phyloP scores from a whole-genome alignment of 2,329 filamentous ascomycete genomes.

The Trichoderma harzianum region DNA sequence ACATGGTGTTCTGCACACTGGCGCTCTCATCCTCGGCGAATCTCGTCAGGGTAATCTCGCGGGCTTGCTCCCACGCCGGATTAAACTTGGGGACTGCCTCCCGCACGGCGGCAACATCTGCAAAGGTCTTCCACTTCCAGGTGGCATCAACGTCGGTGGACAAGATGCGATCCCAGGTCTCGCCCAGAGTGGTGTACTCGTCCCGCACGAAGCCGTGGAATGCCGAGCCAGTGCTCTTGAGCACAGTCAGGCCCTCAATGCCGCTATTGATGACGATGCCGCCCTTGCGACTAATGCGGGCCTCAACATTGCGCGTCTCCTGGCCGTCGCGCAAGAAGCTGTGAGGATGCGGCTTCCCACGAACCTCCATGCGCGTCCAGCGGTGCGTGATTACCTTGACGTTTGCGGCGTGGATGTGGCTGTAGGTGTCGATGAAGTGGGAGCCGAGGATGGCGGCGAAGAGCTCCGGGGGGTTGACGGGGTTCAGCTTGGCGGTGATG shows the following conservation, averaged over 20 bases:
- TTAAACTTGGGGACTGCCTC: conserved; percentile 67
- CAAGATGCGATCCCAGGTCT: conserved; percentile 93
- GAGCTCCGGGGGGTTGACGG: conserved; percentile 88
- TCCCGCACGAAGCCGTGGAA: conserved; percentile 94
- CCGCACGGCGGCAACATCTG: conserved; percentile 63
- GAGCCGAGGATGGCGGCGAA: conserved; percentile 80
- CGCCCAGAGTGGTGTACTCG: conserved; percentile 85
- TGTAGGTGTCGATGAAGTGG: conserved; percentile 86
- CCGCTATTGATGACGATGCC: conserved; percentile 75
- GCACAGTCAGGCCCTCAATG: conserved; percentile 77
- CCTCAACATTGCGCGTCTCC: conserved; percentile 82
- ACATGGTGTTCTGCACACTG: conserved; percentile 97
- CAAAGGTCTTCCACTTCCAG: conserved; percentile 81
- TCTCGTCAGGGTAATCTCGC: conserved; percentile 80
- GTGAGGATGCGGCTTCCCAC: conserved; percentile 89
- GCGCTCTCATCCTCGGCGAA: conserved; percentile 90
- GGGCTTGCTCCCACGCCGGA: conserved; percentile 71
- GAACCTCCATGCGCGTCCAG: conserved; percentile 85
- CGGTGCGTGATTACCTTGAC: conserved; percentile 79
- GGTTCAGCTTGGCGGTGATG: conserved; percentile 90
- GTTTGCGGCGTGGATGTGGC: conserved; percentile 82
- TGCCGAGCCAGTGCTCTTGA: conserved; percentile 94
- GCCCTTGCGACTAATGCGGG: conserved; percentile 60
- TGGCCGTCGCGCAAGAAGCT: conserved; percentile 88
- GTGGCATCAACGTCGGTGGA: conserved; percentile 85